Evolutionary conservation across 2,329 filamentous ascomycete species (phyloP), one percentile per base, ranked within the genome.

Genomic region (Trichothecium sympodiale): DNA sequence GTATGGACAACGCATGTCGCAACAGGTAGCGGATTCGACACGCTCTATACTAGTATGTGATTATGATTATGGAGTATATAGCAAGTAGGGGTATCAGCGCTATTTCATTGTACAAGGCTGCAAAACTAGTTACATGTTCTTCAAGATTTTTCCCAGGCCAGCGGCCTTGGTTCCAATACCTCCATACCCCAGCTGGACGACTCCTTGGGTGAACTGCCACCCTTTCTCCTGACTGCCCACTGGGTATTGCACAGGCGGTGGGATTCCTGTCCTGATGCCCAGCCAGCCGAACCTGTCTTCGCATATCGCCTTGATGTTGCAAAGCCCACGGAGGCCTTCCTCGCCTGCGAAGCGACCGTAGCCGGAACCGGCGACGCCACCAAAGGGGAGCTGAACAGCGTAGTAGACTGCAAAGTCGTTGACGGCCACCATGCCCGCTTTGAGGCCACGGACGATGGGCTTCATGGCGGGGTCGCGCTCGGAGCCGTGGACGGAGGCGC

Each of bases 381-480:
- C 91, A 58, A 98, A 98, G 1, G 91, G 91, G 28, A 98, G 63
- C 59, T 94, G 87, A 7, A 94, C 88, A 35, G 89, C 86, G 54
- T 98, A 98, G 57, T 79, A 95, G 18, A 78, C 81, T 15, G 80
- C 91, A 52, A 98, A 98, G 62, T 98, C 91, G 55, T 98, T 98
- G 46, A 98, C 75, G 17, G 86, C 78, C 1, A 96, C 84, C 83
- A 94, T 95, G 31, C 91, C 91, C 0, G 83, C 78, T 42, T 80
- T 75, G 35, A 95, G 69, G 17, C 76, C 74, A 15, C 60, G 60
- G 2, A 89, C 76, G 18, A 93, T 75, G 13, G 63, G 63, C 13
- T 70, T 59, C 1, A 94, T 65, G 34, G 75, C 69, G 2, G 66
- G 64, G 38, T 74, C 69, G 18, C 61, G 56, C 40, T 80, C 72